Evolutionary conservation across 225 moss, liverwort and hornwort genomes (phyloP).

Genomic region (Neckera pumila): DNA sequence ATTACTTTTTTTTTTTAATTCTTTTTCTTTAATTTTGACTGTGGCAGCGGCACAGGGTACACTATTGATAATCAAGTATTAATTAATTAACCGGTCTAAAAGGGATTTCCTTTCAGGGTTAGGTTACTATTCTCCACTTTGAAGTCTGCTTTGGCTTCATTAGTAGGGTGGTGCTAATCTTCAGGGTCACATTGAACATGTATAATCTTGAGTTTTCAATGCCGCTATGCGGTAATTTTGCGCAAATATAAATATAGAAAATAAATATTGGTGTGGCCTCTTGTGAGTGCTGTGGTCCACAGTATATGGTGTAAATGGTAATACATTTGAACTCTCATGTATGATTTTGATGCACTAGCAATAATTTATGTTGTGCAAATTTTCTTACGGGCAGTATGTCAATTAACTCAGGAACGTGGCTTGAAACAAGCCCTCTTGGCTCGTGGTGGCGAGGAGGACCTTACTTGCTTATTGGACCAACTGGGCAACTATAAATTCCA

Average conservation of each 20-base stretch:
- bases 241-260: not conserved
- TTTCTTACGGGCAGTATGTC: not conserved
- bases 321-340: not conserved
- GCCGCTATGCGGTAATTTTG: not conserved
- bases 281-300: not conserved
- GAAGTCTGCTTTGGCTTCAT: not conserved
- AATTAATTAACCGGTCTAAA: too few relatives aligned
- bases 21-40: too few relatives aligned
- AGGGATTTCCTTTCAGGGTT: not conserved
- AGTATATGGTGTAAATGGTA: not conserved
- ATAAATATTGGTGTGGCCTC: not conserved
- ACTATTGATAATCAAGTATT: not conserved
- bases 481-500: conserved; percentile 70
- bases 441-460: conserved; percentile 52
- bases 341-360: not conserved
- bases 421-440: conserved; percentile 61
- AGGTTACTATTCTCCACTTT: not conserved
- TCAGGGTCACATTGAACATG: not conserved
- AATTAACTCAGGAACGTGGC: conserved; percentile 44
- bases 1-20: too few relatives aligned
- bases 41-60: too few relatives aligned
- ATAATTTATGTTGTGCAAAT: not conserved
- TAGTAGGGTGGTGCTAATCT: not conserved
- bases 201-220: not conserved
- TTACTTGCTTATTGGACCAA: conserved; percentile 58